Conservation (phyloP, 139 green algal genomes). For the Nannochloris sp. region DNA sequence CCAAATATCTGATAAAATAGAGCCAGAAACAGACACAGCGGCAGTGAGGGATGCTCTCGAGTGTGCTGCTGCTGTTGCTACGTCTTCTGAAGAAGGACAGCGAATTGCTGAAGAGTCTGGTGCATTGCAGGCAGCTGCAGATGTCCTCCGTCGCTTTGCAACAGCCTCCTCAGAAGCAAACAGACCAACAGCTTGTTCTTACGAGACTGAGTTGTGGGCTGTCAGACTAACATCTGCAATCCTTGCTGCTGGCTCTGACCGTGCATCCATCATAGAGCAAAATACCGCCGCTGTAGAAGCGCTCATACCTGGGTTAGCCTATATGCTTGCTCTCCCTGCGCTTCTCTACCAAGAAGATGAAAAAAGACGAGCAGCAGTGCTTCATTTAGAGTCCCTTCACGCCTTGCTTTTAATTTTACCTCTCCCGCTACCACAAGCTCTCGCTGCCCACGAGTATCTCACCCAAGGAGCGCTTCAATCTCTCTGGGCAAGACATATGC, state of each 20-base stretch:
- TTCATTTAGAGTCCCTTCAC: slow-evolving; percentile 56
- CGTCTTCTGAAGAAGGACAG: neutral
- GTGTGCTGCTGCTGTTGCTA: slow-evolving; percentile 23
- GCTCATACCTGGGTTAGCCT: slow-evolving; percentile 7
- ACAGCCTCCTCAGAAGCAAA: too few relatives aligned
- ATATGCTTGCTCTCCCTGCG: slow-evolving; percentile 14
- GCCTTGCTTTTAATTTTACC: slow-evolving; percentile 51
- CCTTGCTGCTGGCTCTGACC: neutral
- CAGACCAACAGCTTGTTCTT: neutral
- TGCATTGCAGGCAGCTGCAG: slow-evolving; percentile 7
- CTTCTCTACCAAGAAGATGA: neutral
- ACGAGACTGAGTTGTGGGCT: neutral
- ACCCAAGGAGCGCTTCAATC: neutral
- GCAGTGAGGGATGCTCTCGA: slow-evolving; percentile 49
- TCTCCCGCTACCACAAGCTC: too few relatives aligned
- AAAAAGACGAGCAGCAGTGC: neutral
- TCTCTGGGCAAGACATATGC: slow-evolving; percentile 28
- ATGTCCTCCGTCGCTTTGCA: neutral
- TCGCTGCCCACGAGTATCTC: neutral
- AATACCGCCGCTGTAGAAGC: neutral
- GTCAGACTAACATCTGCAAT: slow-evolving; percentile 11
- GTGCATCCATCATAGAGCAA: neutral
- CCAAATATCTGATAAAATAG: neutral
- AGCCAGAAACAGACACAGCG: neutral
- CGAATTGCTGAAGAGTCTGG: slow-evolving; percentile 7